Evolutionary conservation across 169 alveolate species (phyloP).

Genomic region (Babesia caballi): DNA sequence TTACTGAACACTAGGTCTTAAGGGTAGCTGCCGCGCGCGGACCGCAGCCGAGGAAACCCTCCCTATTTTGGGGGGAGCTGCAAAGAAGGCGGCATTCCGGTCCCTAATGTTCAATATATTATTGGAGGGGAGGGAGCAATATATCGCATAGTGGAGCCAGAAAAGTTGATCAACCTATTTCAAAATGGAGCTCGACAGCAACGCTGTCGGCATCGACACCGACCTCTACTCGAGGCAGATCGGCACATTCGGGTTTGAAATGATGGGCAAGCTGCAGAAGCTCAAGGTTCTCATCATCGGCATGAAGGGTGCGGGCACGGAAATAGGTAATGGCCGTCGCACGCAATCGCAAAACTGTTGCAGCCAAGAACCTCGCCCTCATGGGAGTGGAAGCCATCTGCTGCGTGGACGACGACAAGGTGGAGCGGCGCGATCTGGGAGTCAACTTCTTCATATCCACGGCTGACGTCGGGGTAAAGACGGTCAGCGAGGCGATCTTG

Average conservation of each 20-base stretch:
- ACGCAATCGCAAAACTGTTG: slow-evolving; percentile 75
- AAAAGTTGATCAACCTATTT: too few species aligned
- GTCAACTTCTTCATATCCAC: slow-evolving; percentile 90
- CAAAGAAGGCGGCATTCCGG: too few species aligned
- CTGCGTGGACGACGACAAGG: slow-evolving; percentile 85
- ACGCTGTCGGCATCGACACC: slow-evolving; percentile 82
- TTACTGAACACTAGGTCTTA: too few species aligned
- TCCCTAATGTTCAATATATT: too few species aligned
- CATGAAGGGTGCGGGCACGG: slow-evolving; percentile 88
- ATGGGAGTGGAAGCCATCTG: slow-evolving; percentile 94
- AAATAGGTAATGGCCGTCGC: slow-evolving; percentile 31
- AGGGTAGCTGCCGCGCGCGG: too few species aligned
- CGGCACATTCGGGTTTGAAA: slow-evolving; percentile 98
- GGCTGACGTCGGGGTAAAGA: slow-evolving; percentile 82
- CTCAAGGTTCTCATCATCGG: slow-evolving; percentile 92
- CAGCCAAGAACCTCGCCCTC: slow-evolving; percentile 93
- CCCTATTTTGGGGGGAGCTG: too few species aligned
- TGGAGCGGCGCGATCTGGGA: slow-evolving; percentile 87
- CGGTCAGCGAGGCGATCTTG: slow-evolving; percentile 85
- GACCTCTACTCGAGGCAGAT: slow-evolving; percentile 96
- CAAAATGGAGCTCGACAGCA: slow-evolving; percentile 36
- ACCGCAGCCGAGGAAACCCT: too few species aligned
- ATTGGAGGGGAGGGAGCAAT: too few species aligned
- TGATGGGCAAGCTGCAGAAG: slow-evolving; percentile 92
- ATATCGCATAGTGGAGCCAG: too few species aligned